Conservation (phyloP, 805 yeast species). For the Torulaspora maleeae region DNA sequence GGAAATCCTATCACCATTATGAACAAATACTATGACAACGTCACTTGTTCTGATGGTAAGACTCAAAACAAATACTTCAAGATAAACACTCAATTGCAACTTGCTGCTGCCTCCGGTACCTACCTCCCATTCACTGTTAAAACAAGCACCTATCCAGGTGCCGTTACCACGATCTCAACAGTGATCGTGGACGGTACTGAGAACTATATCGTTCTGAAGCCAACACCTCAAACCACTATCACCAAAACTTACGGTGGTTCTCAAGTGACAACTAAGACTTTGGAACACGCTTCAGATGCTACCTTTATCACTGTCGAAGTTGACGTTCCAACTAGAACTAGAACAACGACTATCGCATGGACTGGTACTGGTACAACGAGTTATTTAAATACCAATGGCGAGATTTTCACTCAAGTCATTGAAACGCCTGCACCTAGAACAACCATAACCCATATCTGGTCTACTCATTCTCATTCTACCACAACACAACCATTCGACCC, state of each 20-base stretch:
- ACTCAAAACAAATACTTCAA: constrained; percentile 3
- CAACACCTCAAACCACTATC: constrained; percentile 10
- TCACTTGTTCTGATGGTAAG: constrained; percentile 10
- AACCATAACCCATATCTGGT: constrained; percentile 8
- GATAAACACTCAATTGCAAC: constrained; percentile 7
- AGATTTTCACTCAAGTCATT: constrained; percentile 1
- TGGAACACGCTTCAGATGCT: constrained; percentile 6
- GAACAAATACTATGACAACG: constrained; percentile 6
- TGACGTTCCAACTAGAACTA: constrained; percentile 9
- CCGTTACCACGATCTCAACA: constrained; percentile 9
- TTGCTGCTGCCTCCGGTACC: constrained; percentile 9
- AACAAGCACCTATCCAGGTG: constrained; percentile 9
- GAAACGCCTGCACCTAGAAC: constrained; percentile 9
- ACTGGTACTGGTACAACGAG: constrained; percentile 8
- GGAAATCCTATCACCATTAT: constrained; percentile 8
- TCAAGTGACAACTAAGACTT: constrained; percentile 3
- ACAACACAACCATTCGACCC: constrained; percentile 9
- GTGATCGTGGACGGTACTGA: constrained; percentile 9
- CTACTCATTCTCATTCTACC: constrained; percentile 6
- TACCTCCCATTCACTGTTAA: constrained; percentile 8
- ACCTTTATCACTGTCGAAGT: constrained; percentile 8
- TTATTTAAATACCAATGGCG: constrained; percentile 1
- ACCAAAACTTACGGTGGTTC: constrained; percentile 8
- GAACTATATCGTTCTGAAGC: constrained; percentile 5
- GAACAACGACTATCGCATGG: constrained; percentile 10